Conservation (phyloP, 139 green algal genomes). For the Pycnococcus provasolii region DNA sequence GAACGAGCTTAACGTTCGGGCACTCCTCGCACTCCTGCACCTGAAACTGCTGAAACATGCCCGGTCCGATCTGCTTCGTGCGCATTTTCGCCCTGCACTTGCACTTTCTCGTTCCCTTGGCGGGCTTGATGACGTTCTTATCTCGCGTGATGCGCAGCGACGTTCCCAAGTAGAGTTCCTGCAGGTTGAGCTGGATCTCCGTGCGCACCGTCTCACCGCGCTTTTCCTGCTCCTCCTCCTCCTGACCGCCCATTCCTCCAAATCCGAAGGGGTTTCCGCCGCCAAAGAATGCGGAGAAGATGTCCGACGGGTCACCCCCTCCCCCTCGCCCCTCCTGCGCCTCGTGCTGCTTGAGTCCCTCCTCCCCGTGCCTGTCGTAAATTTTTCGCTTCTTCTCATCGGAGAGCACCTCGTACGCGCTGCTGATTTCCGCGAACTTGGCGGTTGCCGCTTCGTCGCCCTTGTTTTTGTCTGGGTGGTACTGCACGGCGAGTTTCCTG, state of each 20-base stretch:
- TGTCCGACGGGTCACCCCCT: conserved; percentile 48
- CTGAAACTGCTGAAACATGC: conserved; percentile 97
- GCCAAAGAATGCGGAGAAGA: conserved; percentile 85
- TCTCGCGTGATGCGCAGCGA: conserved; percentile 61
- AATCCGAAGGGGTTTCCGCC: conserved; percentile 42
- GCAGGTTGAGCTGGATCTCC: conserved; percentile 8
- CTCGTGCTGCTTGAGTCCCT: conserved; percentile 84
- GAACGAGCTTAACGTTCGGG: conserved; percentile 69
- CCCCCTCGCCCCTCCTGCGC: conserved; percentile 43
- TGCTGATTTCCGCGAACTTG: conserved; percentile 91
- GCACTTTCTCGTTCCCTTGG: conserved; percentile 81
- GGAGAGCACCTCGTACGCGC: conserved; percentile 90
- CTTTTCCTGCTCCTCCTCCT: conserved; percentile 65
- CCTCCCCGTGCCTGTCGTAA: conserved; percentile 94
- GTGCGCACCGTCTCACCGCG: conserved; percentile 67
- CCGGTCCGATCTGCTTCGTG: conserved; percentile 85
- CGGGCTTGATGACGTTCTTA: conserved; percentile 76
- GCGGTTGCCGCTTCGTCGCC: conserved; percentile 79
- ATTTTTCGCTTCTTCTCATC: conserved; percentile 82
- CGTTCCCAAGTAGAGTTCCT: not conserved
- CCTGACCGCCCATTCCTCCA: conserved; percentile 30
- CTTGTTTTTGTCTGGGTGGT: conserved; percentile 81
- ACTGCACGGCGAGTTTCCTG: conserved; percentile 88
- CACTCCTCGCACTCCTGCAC: conserved; percentile 83
- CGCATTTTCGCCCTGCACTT: conserved; percentile 90